Base-by-base conservation (phyloP, 768 basidiomycete genomes). In the Cyathus striatus region DNA sequence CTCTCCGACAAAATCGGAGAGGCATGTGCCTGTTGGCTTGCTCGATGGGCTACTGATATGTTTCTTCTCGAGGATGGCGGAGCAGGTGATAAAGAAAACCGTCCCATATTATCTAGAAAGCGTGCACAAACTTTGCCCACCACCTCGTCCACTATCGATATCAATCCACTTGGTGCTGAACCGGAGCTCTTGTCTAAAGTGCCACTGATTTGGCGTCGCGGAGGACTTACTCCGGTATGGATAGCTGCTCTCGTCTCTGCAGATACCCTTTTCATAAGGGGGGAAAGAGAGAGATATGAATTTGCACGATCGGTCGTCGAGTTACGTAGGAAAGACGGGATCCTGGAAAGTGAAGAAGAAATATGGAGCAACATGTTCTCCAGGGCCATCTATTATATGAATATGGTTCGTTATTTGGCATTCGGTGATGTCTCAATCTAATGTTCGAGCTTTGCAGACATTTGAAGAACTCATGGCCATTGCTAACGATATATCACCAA, bases 1-100 rank as follows among this genome's bases (percentile, higher is more conserved):
- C 72, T 92, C 7, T 87, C 87, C 0, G 81, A 91, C 62, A 94
- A 90, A 66, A 89, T 96, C 43, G 93, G 93, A 10, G 91, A 95
- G 62, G 85, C 90, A 0, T 84, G 85, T 51, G 77, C 78, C 2
- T 90, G 86, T 59, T 97, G 92, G 91, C 69, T 96, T 14, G 75
- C 83, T 1, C 72, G 89, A 34, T 97, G 93, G 93, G 89, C 83
- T 0, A 58, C 64, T 10, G 92, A 96, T 56, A 72, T 95, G 48
- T 71, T 95, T n/a, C 54, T 56, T 6, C 70, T 75, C 23, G 88
- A 90, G 54, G 75, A 81, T 50, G 62, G 61, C 6, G 42, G 62
- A 32, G 58, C 9, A 14, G 35, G 17, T 13, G 9, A 14, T 18
- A 18, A 59, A 6, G 48, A 49, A 17, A 1, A 41, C 20, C 25